Conservation (phyloP, 2,329 filamentous ascomycete genomes). For the Diplodia mutila region DNA sequence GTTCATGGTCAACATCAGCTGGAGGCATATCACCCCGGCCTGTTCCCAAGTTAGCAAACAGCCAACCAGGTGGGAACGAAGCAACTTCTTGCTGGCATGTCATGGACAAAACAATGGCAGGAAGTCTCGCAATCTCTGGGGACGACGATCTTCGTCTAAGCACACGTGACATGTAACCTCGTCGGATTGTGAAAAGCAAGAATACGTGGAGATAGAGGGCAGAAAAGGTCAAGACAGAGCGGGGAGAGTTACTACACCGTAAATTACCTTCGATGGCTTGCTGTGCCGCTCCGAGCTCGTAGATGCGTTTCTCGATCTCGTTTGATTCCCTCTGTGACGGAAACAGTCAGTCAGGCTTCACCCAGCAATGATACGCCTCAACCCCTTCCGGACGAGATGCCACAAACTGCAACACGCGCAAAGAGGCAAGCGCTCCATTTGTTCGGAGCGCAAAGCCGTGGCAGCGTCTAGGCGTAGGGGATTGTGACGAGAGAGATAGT, state of each 20-base stretch:
- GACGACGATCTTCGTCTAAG: neutral
- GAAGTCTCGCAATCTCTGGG: no score
- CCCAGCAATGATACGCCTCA: neutral
- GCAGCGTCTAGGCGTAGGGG: neutral
- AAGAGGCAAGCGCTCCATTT: neutral
- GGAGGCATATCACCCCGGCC: conserved; percentile 42
- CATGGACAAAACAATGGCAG: neutral
- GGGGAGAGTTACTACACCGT: neutral
- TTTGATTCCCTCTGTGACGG: conserved; percentile 24
- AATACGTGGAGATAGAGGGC: neutral
- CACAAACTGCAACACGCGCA: neutral
- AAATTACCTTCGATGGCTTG: conserved; percentile 22
- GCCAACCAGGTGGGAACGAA: neutral
- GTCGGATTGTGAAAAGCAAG: neutral
- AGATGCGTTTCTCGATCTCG: conserved; percentile 25
- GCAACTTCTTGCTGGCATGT: no score
- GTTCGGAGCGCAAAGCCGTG: no score
- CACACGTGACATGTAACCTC: neutral
- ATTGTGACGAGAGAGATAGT: neutral
- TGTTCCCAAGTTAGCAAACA: conserved; percentile 28
- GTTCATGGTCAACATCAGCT: conserved; percentile 48
- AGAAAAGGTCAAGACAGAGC: neutral
- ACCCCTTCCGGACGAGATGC: neutral
- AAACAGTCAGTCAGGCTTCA: neutral
- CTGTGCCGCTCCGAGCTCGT: conserved; percentile 22